These are phyloP conservation scores for Globisporangium barbulae DNA, from an alignment of 352 stramenopile species.

Conservation along the genomic window DNA sequence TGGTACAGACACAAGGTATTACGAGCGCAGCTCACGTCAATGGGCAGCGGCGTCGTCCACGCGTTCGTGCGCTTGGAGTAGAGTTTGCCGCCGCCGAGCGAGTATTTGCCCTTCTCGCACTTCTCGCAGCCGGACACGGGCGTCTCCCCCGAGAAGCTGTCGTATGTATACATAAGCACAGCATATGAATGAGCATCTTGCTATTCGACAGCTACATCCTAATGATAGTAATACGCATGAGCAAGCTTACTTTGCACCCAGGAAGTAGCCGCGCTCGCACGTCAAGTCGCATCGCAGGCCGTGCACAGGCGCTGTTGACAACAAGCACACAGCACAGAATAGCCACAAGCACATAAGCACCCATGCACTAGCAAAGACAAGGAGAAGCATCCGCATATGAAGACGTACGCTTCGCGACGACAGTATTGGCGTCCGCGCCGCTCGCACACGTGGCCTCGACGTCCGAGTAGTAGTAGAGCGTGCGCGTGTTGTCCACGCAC, in stretches of 20 bases:
- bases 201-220: neutral
- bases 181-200: neutral
- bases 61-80: slow-evolving; percentile 69
- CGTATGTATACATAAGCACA: neutral
- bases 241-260: slow-evolving; percentile 69
- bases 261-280: slow-evolving; percentile 66
- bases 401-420: slow-evolving; percentile 50
- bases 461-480: slow-evolving; percentile 75
- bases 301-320: slow-evolving; percentile 50
- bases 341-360: neutral
- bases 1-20: neutral
- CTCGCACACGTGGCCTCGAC: slow-evolving; percentile 44
- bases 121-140: slow-evolving; percentile 72
- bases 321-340: neutral
- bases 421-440: slow-evolving; percentile 21
- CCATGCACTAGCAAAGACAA: neutral
- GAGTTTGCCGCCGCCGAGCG: slow-evolving; percentile 66
- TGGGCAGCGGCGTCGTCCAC: slow-evolving; percentile 55
- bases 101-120: slow-evolving; percentile 73
- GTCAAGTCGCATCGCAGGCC: slow-evolving; percentile 67
- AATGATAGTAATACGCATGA: neutral
- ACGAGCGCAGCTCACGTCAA: slow-evolving; percentile 31
- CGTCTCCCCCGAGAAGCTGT: slow-evolving; percentile 50
- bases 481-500: slow-evolving; percentile 71
- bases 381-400: slow-evolving; percentile 1